phyloP scores from a whole-genome alignment of 2,329 filamentous ascomycete genomes.

The Microsporum canis region DNA sequence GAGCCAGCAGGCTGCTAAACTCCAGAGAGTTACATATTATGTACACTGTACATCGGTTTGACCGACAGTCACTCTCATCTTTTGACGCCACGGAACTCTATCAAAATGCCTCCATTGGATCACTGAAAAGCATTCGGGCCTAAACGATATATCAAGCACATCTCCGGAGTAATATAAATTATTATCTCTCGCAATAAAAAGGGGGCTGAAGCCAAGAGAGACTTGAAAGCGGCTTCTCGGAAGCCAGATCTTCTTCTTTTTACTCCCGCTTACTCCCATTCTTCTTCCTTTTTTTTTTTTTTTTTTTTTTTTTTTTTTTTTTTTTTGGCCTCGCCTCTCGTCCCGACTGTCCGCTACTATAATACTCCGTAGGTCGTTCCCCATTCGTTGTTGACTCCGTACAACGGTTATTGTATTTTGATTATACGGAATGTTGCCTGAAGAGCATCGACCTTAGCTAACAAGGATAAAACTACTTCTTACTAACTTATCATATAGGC shows the following conservation, averaged over 20 bases:
- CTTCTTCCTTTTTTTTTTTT: too few relatives aligned
- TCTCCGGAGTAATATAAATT: neutral
- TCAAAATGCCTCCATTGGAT: neutral
- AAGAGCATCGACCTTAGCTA: neutral
- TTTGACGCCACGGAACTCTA: conserved; percentile 3
- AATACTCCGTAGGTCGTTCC: neutral
- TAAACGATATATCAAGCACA: neutral
- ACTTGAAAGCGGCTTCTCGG: neutral
- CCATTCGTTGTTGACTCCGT: neutral
- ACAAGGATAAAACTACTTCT: neutral
- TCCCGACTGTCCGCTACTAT: neutral
- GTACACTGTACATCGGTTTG: neutral
- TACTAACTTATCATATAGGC: neutral
- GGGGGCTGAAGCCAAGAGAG: neutral
- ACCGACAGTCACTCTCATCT: neutral
- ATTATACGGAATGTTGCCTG: neutral
- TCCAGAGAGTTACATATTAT: neutral
- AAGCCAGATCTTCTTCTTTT: conserved; percentile 1
- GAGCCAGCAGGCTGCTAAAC: neutral
- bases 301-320: neutral
- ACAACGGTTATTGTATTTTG: neutral
- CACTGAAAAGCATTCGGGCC: neutral
- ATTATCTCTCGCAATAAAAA: neutral
- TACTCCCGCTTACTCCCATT: neutral
- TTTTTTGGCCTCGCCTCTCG: neutral